phyloP scores from a whole-genome alignment of 768 basidiomycete genomes.

The Clathrus columnatus region DNA sequence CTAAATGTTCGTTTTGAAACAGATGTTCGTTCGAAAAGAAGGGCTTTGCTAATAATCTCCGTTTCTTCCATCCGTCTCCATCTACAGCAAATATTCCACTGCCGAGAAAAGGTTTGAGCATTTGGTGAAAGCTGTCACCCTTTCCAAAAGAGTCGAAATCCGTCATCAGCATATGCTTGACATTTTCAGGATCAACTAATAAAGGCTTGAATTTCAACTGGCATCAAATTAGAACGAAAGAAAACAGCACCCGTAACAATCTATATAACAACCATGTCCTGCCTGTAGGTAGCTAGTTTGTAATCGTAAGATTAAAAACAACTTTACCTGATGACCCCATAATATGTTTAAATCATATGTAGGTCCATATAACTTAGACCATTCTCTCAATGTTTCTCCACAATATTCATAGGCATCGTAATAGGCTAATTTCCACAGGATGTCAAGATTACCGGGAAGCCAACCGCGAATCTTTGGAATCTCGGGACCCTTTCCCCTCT shows the following conservation, averaged over 20 bases:
- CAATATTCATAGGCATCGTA: conserved; percentile 14
- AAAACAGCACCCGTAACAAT: conserved; percentile 14
- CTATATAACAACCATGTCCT: too few species aligned
- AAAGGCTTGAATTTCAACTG: too few species aligned
- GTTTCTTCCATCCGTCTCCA: conserved; percentile 17
- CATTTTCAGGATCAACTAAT: conserved; percentile 16
- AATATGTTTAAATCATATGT: conserved; percentile 22
- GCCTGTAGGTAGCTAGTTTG: too few species aligned
- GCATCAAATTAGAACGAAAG: too few species aligned
- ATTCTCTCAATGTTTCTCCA: conserved; percentile 16
- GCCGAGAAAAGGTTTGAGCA: conserved; percentile 20
- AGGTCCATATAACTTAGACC: conserved; percentile 17
- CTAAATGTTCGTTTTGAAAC: conserved; percentile 12
- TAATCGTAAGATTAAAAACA: too few species aligned
- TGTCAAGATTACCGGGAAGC: conserved; percentile 21
- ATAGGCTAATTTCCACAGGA: conserved; percentile 14
- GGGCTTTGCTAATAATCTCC: conserved; percentile 17
- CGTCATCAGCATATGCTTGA: conserved; percentile 12
- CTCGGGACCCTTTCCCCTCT: neutral
- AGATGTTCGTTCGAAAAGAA: conserved; percentile 20
- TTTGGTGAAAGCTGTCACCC: conserved; percentile 16
- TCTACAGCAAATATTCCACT: conserved; percentile 21
- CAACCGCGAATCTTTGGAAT: conserved; percentile 16
- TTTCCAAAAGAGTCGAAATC: conserved; percentile 19
- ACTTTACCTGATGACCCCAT: conserved; percentile 19